Conservation (phyloP, 2,329 filamentous ascomycete species). For the Cordyceps pruinosa region DNA sequence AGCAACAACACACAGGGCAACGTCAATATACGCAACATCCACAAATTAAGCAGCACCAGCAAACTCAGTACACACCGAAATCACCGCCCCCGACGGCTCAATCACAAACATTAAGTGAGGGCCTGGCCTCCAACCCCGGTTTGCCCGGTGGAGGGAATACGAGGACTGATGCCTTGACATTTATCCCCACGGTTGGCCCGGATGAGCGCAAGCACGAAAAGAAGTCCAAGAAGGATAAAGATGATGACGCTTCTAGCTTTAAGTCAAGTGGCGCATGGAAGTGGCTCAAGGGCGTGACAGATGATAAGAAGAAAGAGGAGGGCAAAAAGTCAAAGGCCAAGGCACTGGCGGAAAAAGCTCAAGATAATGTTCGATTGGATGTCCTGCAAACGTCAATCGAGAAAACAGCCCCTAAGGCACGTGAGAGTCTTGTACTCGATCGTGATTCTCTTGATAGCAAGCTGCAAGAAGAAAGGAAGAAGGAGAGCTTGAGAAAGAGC, state of each 20-base stretch:
- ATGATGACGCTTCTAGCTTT: slow-evolving; percentile 52
- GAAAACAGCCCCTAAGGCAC: slow-evolving; percentile 52
- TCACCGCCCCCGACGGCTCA: slow-evolving; percentile 16
- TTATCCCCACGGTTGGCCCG: slow-evolving; percentile 63
- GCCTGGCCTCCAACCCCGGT: slow-evolving; percentile 39
- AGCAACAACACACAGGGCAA: slow-evolving; percentile 15
- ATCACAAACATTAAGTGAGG: slow-evolving; percentile 22
- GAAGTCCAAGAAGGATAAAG: slow-evolving; percentile 67
- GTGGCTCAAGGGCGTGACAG: slow-evolving; percentile 74
- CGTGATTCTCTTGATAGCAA: slow-evolving; percentile 66
- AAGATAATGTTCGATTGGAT: slow-evolving; percentile 79
- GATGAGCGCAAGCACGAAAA: slow-evolving; percentile 72
- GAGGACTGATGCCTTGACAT: slow-evolving; percentile 70
- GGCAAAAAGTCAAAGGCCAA: slow-evolving; percentile 62
- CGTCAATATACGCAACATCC: slow-evolving; percentile 5
- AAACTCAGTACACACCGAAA: slow-evolving; percentile 21
- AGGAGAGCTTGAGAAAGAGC: slow-evolving; percentile 67
- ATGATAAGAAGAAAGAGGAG: slow-evolving; percentile 56
- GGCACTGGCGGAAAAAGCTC: slow-evolving; percentile 46
- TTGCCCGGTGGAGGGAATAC: slow-evolving; percentile 59
- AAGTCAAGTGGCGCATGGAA: slow-evolving; percentile 67
- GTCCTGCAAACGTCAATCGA: slow-evolving; percentile 86
- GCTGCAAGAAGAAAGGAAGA: slow-evolving; percentile 74
- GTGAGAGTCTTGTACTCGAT: slow-evolving; percentile 80
- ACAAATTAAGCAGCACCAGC: slow-evolving; percentile 9